Base-by-base conservation (phyloP, 345 rosid species). In the Trapa bicornis region DNA sequence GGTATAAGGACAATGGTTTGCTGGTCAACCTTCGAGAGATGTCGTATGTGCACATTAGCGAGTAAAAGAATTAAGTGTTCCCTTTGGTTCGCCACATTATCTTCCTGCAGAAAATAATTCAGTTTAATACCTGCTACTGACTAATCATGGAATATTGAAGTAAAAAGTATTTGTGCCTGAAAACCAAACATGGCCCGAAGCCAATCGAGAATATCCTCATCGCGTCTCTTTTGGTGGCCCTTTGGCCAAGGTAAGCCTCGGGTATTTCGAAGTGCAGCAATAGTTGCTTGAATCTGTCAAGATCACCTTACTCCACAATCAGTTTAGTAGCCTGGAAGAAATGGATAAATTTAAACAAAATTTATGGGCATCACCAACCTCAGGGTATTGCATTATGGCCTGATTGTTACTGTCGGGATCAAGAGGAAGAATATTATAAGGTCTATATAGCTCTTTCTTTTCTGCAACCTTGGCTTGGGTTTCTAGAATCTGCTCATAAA, bases 171-270 rank as follows among this genome's bases (percentile, higher is more conserved):
- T 64, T 37, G 61, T 53, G 89, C 99, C 96, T 95, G 99, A 86
- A 95, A 95, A 64, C 99, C 98, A 86, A 95, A 95, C 96, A 91
- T 91, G 54, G 81, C 86, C 61, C 84, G 96, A 77, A 95, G 97
- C 99, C 99, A 95, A 81, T 95, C 99, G 37, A 95, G 88, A 80
- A 95, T 83, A 75, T 95, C 99, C 53, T 84, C 94, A 53, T 87
- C 97, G 69, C 81, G 88, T 81, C 84, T 89, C 83, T 79, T 86
- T 70, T 83, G 83, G 86, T 79, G 79, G 68, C 81, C 90, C 69
- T 84, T 88, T 68, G 94, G 97, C 98, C 98, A 91, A 42, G 96
- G 99, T 75, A 95, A 95, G 72, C 98, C 99, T 78, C 99, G 84
- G 33, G 94, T 91, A 80, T 87, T 84, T 62, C 99, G 98, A 70